Evolutionary conservation across 2,329 filamentous ascomycete genomes (phyloP).

Genomic region (Aspergillus spinulosporus): DNA sequence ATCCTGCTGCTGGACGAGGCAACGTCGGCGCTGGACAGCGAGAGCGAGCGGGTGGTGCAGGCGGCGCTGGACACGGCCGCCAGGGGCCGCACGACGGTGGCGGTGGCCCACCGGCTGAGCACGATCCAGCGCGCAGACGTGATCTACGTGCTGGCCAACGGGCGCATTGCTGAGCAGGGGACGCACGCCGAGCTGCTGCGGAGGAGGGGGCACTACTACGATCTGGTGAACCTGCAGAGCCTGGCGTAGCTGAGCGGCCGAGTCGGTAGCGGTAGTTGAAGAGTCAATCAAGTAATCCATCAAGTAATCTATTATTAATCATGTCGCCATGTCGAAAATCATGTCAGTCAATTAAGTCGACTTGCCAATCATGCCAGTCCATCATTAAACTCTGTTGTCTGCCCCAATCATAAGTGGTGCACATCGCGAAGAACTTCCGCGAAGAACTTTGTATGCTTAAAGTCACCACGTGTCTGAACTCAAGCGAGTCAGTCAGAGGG

Average conservation of each 20-base stretch:
- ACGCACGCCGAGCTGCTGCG: conserved; percentile 71
- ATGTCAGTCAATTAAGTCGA: no score
- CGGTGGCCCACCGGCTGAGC: conserved; percentile 82
- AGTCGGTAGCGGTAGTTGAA: no score
- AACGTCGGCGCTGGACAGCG: conserved; percentile 49
- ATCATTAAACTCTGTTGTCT: no score
- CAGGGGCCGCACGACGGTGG: conserved; percentile 81
- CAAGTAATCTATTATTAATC: no score
- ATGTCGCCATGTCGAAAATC: no score
- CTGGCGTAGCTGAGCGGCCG: conserved; percentile 47
- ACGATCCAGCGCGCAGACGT: conserved; percentile 90
- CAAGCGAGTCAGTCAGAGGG: no score
- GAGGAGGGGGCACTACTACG: conserved; percentile 67
- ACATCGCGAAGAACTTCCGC: no score
- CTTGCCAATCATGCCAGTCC: no score
- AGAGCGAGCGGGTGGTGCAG: conserved; percentile 55
- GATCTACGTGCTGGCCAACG: conserved; percentile 90
- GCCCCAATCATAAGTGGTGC: no score
- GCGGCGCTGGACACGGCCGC: conserved; percentile 75
- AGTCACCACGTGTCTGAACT: no score
- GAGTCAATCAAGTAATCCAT: no score
- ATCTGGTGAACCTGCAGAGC: conserved; percentile 75
- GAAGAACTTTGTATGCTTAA: no score
- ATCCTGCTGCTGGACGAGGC: conserved; percentile 31
- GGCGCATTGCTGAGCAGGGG: conserved; percentile 76